Percentiles rank a stretch among this genome's conserved stretches.
These are phyloP conservation scores for Botryococcus braunii DNA, from an alignment of 163 green algal species.

Conservation along the genomic window DNA sequence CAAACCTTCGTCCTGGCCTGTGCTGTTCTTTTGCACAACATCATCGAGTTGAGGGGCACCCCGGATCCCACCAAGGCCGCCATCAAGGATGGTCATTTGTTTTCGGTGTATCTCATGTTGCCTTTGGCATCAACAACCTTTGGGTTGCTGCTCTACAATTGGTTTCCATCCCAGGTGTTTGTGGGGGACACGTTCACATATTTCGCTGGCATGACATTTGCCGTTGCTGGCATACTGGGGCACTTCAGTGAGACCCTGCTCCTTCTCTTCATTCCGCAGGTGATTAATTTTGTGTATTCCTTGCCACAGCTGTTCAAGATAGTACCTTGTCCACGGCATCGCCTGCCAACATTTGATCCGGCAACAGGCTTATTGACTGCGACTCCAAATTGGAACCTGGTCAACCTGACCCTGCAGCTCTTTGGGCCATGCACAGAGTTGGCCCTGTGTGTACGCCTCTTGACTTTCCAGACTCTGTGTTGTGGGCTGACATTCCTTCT, in stretches of 20 bases:
- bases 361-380: conserved; percentile 60
- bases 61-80: conserved; percentile 16
- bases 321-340: conserved; percentile 87
- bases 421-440: conserved; percentile 68
- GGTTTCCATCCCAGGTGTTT: conserved; percentile 85
- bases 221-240: conserved; percentile 92
- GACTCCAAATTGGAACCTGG: conserved; percentile 85
- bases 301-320: conserved; percentile 94
- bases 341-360: conserved; percentile 77
- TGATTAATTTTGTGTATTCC: conserved; percentile 98
- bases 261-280: conserved; percentile 87
- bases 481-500: conserved; percentile 55
- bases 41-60: conserved; percentile 38
- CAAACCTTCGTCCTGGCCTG: conserved; percentile 89
- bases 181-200: conserved; percentile 99
- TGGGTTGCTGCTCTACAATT: conserved; percentile 90
- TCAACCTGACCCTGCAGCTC: conserved; percentile 78
- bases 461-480: conserved; percentile 63
- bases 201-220: conserved; percentile 96
- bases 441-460: conserved; percentile 62
- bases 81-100: conserved; percentile 81
- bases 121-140: conserved; percentile 76
- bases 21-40: conserved; percentile 77
- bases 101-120: conserved; percentile 85
- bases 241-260: conserved; percentile 97